Percentiles rank a stretch among this genome's conserved stretches.
Evolutionary conservation across 202 grass and related monocot genomes (phyloP).

Genomic region (Carex arenaria): DNA sequence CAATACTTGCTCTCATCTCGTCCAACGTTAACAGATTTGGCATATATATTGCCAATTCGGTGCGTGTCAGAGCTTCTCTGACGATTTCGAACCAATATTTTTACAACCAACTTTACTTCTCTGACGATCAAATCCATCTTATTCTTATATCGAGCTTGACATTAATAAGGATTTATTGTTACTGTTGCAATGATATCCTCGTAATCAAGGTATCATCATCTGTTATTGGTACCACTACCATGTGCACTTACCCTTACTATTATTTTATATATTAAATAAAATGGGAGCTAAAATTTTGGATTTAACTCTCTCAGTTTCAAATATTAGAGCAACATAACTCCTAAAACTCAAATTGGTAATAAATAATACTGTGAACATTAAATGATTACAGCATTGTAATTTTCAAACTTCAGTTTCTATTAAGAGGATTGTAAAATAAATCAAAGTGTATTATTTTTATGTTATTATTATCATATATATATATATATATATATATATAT

Average conservation of each 20-base stretch:
- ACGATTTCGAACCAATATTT: not conserved
- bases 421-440: not conserved
- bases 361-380: not conserved
- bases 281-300: not conserved
- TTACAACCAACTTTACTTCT: not conserved
- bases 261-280: not conserved
- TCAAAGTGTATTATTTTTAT: not conserved
- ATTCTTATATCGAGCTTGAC: not conserved
- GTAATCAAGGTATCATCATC: not conserved
- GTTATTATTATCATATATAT: not conserved
- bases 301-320: not conserved
- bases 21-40: not conserved
- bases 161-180: not conserved
- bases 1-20: not conserved
- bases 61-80: conserved; percentile 16
- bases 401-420: not conserved
- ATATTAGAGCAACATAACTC: not conserved
- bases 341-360: not conserved
- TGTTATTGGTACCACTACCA: not conserved
- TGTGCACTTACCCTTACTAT: not conserved
- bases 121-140: not conserved
- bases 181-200: conserved; percentile 1
- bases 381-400: not conserved
- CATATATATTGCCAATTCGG: not conserved
- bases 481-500: not conserved